These are phyloP conservation scores for Podospora tetraspora DNA, from an alignment of 495 filamentous ascomycete species.

Conservation along the genomic window DNA sequence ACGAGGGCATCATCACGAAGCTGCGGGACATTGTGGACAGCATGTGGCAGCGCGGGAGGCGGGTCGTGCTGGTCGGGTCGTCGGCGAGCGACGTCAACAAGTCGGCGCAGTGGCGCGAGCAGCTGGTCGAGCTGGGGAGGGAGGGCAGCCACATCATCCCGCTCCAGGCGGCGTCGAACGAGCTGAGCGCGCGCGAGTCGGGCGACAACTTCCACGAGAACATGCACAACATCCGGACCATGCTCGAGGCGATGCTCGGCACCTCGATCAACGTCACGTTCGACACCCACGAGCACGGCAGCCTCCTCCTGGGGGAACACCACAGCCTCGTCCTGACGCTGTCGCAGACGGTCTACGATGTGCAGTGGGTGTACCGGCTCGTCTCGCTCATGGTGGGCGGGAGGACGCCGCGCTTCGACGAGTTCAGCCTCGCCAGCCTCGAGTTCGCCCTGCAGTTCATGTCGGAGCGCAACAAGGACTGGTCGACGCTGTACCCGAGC, in stretches of 20 bases:
- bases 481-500: conserved; percentile 17
- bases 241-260: conserved; percentile 30
- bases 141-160: conserved; percentile 30
- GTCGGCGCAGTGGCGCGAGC: conserved; percentile 28
- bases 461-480: conserved; percentile 22
- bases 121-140: conserved; percentile 29
- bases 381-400: conserved; percentile 26
- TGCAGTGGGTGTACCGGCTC: conserved; percentile 32
- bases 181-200: conserved; percentile 16
- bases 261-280: conserved; percentile 18
- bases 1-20: conserved; percentile 56
- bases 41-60: conserved; percentile 61
- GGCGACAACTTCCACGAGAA: conserved; percentile 37
- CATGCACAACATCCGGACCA: conserved; percentile 35
- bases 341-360: conserved; percentile 23
- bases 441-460: conserved; percentile 22
- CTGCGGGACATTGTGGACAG: conserved; percentile 67
- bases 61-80: conserved; percentile 70
- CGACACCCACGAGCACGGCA: conserved; percentile 13
- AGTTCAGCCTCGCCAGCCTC: conserved; percentile 15
- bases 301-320: conserved; percentile 9
- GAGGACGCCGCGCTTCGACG: conserved; percentile 8
- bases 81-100: conserved; percentile 39
- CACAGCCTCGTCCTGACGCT: conserved; percentile 6
- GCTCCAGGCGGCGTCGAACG: conserved; percentile 22